Evolutionary conservation across 1,139 yeast species (phyloP).

Genomic region (Blastobotrys apis): DNA sequence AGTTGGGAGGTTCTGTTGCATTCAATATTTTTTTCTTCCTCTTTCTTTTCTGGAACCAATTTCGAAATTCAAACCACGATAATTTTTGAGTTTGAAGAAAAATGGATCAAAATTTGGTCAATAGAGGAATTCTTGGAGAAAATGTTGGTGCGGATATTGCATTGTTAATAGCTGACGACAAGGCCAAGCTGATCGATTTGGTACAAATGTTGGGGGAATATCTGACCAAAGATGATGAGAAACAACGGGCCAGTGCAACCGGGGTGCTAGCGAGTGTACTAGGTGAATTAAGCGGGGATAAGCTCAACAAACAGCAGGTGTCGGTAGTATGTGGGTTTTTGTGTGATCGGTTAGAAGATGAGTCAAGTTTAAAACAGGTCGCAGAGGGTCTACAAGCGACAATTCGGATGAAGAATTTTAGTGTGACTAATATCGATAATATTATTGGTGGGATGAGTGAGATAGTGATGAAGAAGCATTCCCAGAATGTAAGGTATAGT

Average conservation of each 20-base stretch:
- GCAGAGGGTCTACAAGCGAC: conserved; percentile 54
- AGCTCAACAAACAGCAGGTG: conserved; percentile 58
- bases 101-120: conserved; percentile 20
- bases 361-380: conserved; percentile 49
- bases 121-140: conserved; percentile 35
- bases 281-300: conserved; percentile 35
- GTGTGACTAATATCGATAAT: conserved; percentile 26
- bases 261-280: conserved; percentile 56
- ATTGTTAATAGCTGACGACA: conserved; percentile 33
- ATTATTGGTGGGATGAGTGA: conserved; percentile 43
- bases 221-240: conserved; percentile 63
- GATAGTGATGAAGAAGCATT: conserved; percentile 61
- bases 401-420: conserved; percentile 40
- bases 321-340: conserved; percentile 63
- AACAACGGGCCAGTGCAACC: conserved; percentile 43
- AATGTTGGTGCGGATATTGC: conserved; percentile 36
- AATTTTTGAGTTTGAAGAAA: neutral
- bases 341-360: conserved; percentile 63
- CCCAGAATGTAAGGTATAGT: conserved; percentile 61
- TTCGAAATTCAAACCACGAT: too few relatives aligned
- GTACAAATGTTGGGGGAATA: conserved; percentile 54
- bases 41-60: too few relatives aligned
- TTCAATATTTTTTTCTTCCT: too few relatives aligned
- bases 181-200: conserved; percentile 47
- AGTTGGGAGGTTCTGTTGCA: too few relatives aligned